Conservation (phyloP, 1,284 basidiomycete genomes). For the Phellopilus nigrolimitatus region DNA sequence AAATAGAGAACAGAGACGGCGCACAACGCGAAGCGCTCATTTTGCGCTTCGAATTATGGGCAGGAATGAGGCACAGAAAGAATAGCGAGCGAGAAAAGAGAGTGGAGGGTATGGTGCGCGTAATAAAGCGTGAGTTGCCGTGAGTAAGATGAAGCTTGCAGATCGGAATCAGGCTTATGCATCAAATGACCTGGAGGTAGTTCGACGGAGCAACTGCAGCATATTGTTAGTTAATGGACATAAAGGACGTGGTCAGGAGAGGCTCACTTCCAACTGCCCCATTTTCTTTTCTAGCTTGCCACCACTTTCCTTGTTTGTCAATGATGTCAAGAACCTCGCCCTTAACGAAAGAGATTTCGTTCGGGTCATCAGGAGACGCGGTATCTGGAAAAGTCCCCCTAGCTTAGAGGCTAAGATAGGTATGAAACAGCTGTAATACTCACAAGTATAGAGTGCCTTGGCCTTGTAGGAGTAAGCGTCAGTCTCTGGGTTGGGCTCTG, state of each 20-base stretch:
- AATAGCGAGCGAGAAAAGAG: not conserved
- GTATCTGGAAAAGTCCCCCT: constrained; percentile 53
- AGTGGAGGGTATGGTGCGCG: constrained; percentile 16
- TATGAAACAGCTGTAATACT: constrained; percentile 30
- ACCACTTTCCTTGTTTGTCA: constrained; percentile 94
- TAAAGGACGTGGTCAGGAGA: constrained; percentile 1
- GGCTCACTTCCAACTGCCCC: constrained; percentile 78
- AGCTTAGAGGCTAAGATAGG: constrained; percentile 17
- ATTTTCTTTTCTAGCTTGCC: constrained; percentile 86
- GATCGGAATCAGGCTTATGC: not conserved
- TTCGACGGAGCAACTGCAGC: constrained; percentile 72
- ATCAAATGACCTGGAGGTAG: constrained; percentile 68
- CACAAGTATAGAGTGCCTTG: constrained; percentile 83
- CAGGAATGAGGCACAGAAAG: not conserved
- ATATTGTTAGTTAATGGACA: constrained; percentile 22
- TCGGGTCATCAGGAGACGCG: constrained; percentile 91
- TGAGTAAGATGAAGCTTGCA: constrained; percentile 6
- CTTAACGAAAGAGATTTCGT: constrained; percentile 92
- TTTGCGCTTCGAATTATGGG: not conserved
- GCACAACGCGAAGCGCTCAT: not conserved
- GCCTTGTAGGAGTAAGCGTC: constrained; percentile 66
- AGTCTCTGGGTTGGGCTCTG: constrained; percentile 22
- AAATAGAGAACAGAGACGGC: constrained; percentile 5
- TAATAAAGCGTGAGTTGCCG: constrained; percentile 15
- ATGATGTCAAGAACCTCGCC: constrained; percentile 92